These are phyloP conservation scores for Saccharomycopsis crataegensis DNA, from an alignment of 1,139 yeast genomes.

Conservation along the genomic window DNA sequence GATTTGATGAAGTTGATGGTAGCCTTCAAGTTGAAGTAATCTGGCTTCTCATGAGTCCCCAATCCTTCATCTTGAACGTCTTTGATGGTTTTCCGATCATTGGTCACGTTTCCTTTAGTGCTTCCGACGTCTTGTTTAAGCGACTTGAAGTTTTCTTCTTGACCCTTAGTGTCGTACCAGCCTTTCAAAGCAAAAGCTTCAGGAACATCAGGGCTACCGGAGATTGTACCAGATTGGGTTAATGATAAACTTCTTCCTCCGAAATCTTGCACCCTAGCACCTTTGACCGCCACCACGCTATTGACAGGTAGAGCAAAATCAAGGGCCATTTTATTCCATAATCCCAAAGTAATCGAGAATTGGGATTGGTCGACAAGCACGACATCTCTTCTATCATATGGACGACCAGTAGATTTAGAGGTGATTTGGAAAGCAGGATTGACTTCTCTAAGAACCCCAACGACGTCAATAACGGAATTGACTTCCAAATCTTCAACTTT, in stretches of 20 bases:
- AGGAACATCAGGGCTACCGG: slow-evolving; percentile 78
- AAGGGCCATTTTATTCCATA: slow-evolving; percentile 86
- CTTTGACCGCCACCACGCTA: slow-evolving; percentile 86
- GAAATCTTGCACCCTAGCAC: slow-evolving; percentile 83
- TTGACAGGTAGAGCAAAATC: slow-evolving; percentile 72
- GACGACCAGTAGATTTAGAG: slow-evolving; percentile 89
- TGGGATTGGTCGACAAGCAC: slow-evolving; percentile 81
- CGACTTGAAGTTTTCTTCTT: slow-evolving; percentile 52
- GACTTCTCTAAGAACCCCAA: slow-evolving; percentile 77
- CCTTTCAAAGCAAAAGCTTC: slow-evolving; percentile 87
- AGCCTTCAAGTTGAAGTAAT: slow-evolving; percentile 69
- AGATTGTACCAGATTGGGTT: slow-evolving; percentile 68
- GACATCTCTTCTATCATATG: slow-evolving; percentile 86
- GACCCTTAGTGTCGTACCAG: slow-evolving; percentile 87
- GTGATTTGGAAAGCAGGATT: slow-evolving; percentile 71
- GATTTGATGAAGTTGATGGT: slow-evolving; percentile 63
- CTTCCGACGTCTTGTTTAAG: slow-evolving; percentile 38
- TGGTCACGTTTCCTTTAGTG: slow-evolving; percentile 26
- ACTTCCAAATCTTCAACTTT: slow-evolving; percentile 61
- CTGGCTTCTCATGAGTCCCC: slow-evolving; percentile 72
- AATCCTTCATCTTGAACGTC: slow-evolving; percentile 63
- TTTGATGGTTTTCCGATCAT: slow-evolving; percentile 56
- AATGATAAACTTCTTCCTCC: slow-evolving; percentile 81
- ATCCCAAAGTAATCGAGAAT: slow-evolving; percentile 66
- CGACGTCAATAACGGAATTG: slow-evolving; percentile 71